Conservation (phyloP, 2,329 filamentous ascomycete genomes). For the Emergomyces orientalis region DNA sequence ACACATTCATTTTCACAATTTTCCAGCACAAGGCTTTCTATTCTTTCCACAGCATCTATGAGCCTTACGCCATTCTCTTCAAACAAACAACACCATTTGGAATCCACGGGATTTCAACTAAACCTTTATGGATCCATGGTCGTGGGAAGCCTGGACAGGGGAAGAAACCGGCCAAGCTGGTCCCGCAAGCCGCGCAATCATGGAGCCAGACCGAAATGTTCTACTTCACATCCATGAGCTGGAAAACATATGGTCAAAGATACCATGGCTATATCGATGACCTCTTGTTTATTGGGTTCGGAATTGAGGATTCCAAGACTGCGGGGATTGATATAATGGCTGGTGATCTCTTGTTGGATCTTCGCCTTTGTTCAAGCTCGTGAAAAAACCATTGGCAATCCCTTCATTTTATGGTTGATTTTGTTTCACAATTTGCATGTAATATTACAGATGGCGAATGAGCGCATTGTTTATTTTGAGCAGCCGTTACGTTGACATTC, state of each 20-base stretch:
- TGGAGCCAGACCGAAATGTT: slow-evolving; percentile 45
- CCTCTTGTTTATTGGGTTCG: slow-evolving; percentile 47
- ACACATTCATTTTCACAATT: slow-evolving; percentile 48
- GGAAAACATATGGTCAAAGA: slow-evolving; percentile 40
- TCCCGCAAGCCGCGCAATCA: slow-evolving; percentile 4
- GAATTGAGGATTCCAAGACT: slow-evolving; percentile 44
- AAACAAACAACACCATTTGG: slow-evolving; percentile 41
- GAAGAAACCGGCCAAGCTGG: slow-evolving; percentile 17
- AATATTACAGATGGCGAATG: not conserved
- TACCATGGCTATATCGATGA: slow-evolving; percentile 53
- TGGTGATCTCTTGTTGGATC: slow-evolving; percentile 39
- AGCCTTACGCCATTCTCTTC: slow-evolving; percentile 49
- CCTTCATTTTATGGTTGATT: not conserved
- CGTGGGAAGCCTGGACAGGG: slow-evolving; percentile 26
- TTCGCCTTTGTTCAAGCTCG: slow-evolving; percentile 22
- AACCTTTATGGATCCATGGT: slow-evolving; percentile 50
- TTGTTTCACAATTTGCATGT: not conserved
- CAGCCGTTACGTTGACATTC: not conserved
- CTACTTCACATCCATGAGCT: slow-evolving; percentile 50
- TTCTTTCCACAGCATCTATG: slow-evolving; percentile 44
- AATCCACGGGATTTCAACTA: slow-evolving; percentile 41
- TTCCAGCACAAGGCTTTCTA: slow-evolving; percentile 48
- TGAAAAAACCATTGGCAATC: not conserved
- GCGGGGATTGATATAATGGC: slow-evolving; percentile 46
- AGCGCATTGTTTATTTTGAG: not conserved